Conservation (phyloP, 1,284 basidiomycete species). For the Exobasidium rhododendri region DNA sequence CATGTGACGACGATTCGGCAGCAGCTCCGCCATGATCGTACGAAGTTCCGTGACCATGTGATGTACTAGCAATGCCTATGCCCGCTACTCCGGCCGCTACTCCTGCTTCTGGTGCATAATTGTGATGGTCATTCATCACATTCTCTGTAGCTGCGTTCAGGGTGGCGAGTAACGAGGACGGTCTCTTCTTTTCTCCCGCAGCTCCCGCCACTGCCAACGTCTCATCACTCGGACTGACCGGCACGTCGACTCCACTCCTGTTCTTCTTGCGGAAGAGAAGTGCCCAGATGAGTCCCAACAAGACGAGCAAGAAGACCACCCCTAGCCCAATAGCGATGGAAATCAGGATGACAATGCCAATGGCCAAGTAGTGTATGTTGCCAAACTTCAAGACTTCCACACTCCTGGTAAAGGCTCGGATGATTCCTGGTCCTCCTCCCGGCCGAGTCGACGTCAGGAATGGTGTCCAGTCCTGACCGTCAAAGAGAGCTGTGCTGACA, state of each 20-base stretch:
- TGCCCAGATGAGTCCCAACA: conserved; percentile 84
- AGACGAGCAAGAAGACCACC: conserved; percentile 82
- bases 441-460: conserved; percentile 72
- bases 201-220: conserved; percentile 21
- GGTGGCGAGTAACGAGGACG: conserved; percentile 45
- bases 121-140: conserved; percentile 80
- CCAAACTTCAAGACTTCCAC: conserved; percentile 55
- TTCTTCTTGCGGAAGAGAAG: conserved; percentile 55
- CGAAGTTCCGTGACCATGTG: conserved; percentile 11
- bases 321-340: conserved; percentile 95
- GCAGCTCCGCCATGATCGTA: conserved; percentile 5
- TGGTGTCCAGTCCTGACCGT: conserved; percentile 78
- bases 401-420: conserved; percentile 71
- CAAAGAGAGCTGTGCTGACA: conserved; percentile 70
- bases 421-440: conserved; percentile 68
- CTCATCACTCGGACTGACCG: conserved; percentile 35
- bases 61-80: conserved; percentile 10
- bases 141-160: conserved; percentile 65
- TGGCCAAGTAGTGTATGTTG: conserved; percentile 61
- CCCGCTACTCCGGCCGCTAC: conserved; percentile 10
- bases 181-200: conserved; percentile 37
- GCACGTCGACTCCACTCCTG: conserved; percentile 26
- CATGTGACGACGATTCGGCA: conserved; percentile 10
- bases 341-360: conserved; percentile 90
- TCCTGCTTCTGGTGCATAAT: conserved; percentile 66